A percentile compares a stretch with the other conserved stretches of the same genome.
Conservation (phyloP, 495 filamentous ascomycete species). For the Penicillium salamii region DNA sequence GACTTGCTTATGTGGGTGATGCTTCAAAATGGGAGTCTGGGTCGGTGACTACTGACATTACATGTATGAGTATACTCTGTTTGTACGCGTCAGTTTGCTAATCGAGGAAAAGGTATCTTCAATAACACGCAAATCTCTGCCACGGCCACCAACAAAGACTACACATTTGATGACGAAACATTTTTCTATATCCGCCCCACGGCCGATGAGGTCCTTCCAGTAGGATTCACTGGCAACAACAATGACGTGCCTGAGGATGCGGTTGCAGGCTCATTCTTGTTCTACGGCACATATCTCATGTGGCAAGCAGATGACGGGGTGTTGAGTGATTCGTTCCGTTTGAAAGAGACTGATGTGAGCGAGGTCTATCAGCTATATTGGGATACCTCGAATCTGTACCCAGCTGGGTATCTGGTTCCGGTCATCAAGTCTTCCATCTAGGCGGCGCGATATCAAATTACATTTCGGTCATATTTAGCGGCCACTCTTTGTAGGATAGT, state of each 20-base stretch:
- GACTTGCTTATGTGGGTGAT: constrained; percentile 24
- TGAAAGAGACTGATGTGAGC: constrained; percentile 18
- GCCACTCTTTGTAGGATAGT: too few relatives aligned
- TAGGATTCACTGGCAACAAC: constrained; percentile 23
- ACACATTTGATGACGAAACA: constrained; percentile 18
- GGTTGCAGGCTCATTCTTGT: constrained; percentile 9
- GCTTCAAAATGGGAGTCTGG: constrained; percentile 21
- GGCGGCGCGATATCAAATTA: too few relatives aligned
- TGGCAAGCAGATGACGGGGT: constrained; percentile 12
- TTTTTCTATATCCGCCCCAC: constrained; percentile 22
- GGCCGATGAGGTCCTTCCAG: constrained; percentile 8
- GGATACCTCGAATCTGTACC: constrained; percentile 19
- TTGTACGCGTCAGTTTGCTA: background rate
- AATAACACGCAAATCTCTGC: constrained; percentile 8
- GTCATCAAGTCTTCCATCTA: constrained; percentile 8
- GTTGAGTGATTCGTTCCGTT: constrained; percentile 19
- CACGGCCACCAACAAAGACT: constrained; percentile 18
- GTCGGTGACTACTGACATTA: constrained; percentile 20
- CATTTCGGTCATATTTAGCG: too few relatives aligned
- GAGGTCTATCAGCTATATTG: constrained; percentile 23
- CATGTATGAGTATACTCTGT: constrained; percentile 14
- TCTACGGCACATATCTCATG: constrained; percentile 22
- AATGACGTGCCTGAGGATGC: constrained; percentile 13
- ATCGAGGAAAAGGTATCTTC: constrained; percentile 9
- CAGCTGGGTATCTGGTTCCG: constrained; percentile 8